Base-by-base conservation (phyloP, 345 rosid genomes). In the Hibiscus trionum region DNA sequence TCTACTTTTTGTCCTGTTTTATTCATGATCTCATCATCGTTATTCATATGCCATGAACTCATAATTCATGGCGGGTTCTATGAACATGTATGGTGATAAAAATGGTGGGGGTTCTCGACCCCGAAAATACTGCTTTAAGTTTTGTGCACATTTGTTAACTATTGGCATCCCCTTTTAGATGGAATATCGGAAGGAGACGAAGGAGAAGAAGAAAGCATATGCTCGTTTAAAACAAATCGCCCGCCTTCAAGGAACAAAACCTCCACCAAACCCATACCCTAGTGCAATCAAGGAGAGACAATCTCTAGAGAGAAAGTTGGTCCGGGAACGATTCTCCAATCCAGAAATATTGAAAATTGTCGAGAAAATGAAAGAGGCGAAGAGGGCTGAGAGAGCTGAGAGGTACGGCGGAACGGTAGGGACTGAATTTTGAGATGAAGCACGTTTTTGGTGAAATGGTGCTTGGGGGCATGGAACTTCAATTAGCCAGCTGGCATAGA, bases 251-350 rank as follows among this genome's bases (percentile, higher is more conserved):
- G 93, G 92, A 26, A 95, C 87, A 80, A 77, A 24, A 29, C 96
- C 91, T 26, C 97, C 96, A 44, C 96, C 96, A 27, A 88, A 87
- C 79, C 97, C 97, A 5, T 90, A 83, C 79, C 84, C 86, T 26
- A 88, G 90, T 78, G 76, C 88, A 21, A 75, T 85, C n/a, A 88
- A 82, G 72, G 96, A 85, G 78, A 80, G 80, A 57, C 93, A 87
- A 84, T 84, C 77, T 2, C 85, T 77, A 75, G 87, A 80, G 80
- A 89, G 71, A 74, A 84, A 77, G 81, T 74, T 80, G 16, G 84
- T 84, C 7, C 83, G 59, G 7, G 89, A 80, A 33, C 85, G 89
- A 39, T 88, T 82, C 85, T 55, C 12, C 61, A 70, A 86, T 75
- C 92, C 92, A 14, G 78, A 77, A 4, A 79, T 81, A n/a, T 79